Conservation (phyloP, 2,329 filamentous ascomycete genomes). For the Clarireedia paspali region DNA sequence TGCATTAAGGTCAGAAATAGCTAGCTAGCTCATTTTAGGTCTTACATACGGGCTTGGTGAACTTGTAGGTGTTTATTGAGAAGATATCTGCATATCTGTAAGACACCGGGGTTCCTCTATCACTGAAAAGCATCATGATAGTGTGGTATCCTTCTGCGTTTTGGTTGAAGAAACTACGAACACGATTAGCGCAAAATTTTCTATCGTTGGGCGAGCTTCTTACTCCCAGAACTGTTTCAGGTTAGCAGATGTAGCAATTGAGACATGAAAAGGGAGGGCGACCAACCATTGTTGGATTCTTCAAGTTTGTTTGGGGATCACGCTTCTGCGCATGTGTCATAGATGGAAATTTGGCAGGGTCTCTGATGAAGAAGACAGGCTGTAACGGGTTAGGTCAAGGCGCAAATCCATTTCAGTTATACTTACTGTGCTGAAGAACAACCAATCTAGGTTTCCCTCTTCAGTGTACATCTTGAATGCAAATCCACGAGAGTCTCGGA, state of each 20-base stretch:
- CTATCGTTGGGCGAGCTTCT: neutral
- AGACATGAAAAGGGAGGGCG: too few species aligned
- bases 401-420: conserved; percentile 34
- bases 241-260: too few species aligned
- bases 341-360: conserved; percentile 64
- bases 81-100: neutral
- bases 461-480: conserved; percentile 43
- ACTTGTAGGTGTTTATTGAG: neutral
- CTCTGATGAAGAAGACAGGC: conserved; percentile 68
- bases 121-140: conserved; percentile 43
- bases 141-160: conserved; percentile 48
- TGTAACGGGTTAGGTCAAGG: too few species aligned
- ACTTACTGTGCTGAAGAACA: conserved; percentile 60
- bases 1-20: neutral
- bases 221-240: conserved; percentile 8
- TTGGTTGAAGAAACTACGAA: conserved; percentile 37
- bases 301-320: conserved; percentile 61
- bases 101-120: conserved; percentile 41
- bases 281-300: conserved; percentile 37
- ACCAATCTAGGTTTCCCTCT: conserved; percentile 65
- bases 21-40: neutral
- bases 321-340: conserved; percentile 71
- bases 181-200: conserved; percentile 14
- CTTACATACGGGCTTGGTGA: neutral
- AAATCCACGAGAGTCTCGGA: conserved; percentile 39